A percentile compares a stretch with the other conserved stretches of the same genome.
phyloP scores from a whole-genome alignment of 495 filamentous ascomycete species.

The Bryoglossum gracile region DNA sequence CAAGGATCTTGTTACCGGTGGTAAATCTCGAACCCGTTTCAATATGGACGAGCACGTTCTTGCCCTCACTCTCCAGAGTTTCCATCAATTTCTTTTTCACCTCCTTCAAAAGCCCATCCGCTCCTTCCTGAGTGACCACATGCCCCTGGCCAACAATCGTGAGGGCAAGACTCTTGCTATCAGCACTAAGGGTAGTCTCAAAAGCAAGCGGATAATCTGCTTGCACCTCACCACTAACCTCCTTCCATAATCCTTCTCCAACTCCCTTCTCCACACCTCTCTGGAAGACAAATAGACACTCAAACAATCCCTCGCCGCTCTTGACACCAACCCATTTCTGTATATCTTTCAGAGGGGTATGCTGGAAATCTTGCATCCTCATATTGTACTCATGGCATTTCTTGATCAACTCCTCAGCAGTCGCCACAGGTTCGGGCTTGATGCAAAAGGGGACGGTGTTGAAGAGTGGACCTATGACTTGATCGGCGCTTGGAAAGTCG shows the following conservation, averaged over 20 bases:
- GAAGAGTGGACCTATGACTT: conserved; percentile 76
- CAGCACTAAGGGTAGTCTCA: conserved; percentile 50
- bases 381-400: conserved; percentile 57
- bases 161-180: conserved; percentile 36
- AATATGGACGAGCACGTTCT: neutral
- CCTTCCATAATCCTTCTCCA: conserved; percentile 42
- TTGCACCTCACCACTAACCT: conserved; percentile 37
- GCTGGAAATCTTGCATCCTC: conserved; percentile 53
- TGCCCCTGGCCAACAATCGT: conserved; percentile 46
- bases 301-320: conserved; percentile 57
- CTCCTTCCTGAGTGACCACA: conserved; percentile 26
- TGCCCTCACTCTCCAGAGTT: neutral
- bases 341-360: conserved; percentile 64
- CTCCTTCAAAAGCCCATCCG: conserved; percentile 33
- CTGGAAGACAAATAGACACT: conserved; percentile 82
- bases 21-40: neutral
- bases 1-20: neutral
- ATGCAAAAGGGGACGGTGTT: conserved; percentile 75
- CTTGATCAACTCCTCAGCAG: conserved; percentile 43
- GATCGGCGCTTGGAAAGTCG: conserved; percentile 55
- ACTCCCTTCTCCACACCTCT: conserved; percentile 32
- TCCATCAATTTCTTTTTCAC: conserved; percentile 25
- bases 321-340: conserved; percentile 57
- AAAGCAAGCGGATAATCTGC: conserved; percentile 70
- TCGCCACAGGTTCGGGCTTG: conserved; percentile 36